A percentile compares a stretch with the other conserved stretches of the same genome.
Conservation (phyloP, 2,329 filamentous ascomycete species). For the Davidsoniella virescens region DNA sequence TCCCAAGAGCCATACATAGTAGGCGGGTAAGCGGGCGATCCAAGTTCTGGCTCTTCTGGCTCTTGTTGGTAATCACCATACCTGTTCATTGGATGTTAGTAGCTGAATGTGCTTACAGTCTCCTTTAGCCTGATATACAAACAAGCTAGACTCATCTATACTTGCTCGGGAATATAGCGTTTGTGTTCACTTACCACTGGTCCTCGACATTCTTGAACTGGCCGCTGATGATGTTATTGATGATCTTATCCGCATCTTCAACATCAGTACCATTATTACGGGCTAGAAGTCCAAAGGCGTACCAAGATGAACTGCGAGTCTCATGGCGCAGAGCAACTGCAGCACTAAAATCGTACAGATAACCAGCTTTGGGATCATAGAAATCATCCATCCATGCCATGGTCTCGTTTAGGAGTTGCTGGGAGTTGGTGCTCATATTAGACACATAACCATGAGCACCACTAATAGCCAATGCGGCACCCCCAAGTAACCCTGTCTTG, state of each 20-base stretch:
- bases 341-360: conserved; percentile 33
- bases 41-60: conserved; percentile 41
- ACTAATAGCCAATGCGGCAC: background rate
- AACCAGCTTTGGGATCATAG: conserved; percentile 35
- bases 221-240: conserved; percentile 34
- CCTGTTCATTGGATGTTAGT: conserved; percentile 12
- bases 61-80: conserved; percentile 36
- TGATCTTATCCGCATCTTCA: conserved; percentile 34
- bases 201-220: conserved; percentile 35
- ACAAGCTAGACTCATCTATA: conserved; percentile 18
- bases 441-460: conserved; percentile 1
- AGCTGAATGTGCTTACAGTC: conserved; percentile 13
- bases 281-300: conserved; percentile 39
- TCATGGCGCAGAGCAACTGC: conserved; percentile 34
- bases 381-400: conserved; percentile 39
- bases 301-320: conserved; percentile 41
- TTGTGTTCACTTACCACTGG: conserved; percentile 27
- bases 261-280: conserved; percentile 34
- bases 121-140: conserved; percentile 13
- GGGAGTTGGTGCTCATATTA: conserved; percentile 7
- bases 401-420: conserved; percentile 27
- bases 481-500: conserved; percentile 4
- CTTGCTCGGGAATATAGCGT: too few species aligned
- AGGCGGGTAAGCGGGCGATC: conserved; percentile 32
- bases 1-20: conserved; percentile 42